Percentiles rank a stretch among this genome's conserved stretches.
These are phyloP conservation scores for Bocquillonia castaneifolia DNA, from an alignment of 441 rosid species.

Conservation along the genomic window DNA sequence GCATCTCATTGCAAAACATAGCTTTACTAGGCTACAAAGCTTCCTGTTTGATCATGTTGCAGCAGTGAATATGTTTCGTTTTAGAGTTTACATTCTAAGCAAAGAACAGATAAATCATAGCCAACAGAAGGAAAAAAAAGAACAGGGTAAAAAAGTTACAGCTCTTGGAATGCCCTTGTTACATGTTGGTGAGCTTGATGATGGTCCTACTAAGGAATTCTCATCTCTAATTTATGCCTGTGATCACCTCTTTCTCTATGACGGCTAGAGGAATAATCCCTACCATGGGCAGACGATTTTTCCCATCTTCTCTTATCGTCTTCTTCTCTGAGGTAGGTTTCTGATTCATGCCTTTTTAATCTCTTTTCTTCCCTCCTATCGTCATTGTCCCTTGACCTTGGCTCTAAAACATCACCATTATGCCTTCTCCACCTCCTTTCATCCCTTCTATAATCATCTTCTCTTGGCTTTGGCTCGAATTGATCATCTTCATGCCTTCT, in stretches of 20 bases:
- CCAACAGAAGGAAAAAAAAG: neutral
- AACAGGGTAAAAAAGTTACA: neutral
- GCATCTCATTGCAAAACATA: too few relatives aligned
- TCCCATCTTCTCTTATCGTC: conserved; percentile 30
- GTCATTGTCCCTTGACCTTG: conserved; percentile 26
- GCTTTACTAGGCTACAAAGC: too few relatives aligned
- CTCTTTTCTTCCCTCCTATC: conserved; percentile 30
- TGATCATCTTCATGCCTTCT: conserved; percentile 24
- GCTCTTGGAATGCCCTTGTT: conserved; percentile 6
- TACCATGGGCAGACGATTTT: conserved; percentile 21
- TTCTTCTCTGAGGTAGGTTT: conserved; percentile 35
- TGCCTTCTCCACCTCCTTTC: conserved; percentile 29
- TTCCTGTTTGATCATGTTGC: conserved; percentile 7
- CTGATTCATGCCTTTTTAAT: conserved; percentile 33
- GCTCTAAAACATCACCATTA: conserved; percentile 23
- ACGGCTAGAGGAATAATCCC: conserved; percentile 34
- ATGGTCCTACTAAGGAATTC: neutral
- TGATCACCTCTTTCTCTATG: conserved; percentile 33
- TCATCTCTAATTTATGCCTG: conserved; percentile 26
- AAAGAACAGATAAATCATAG: neutral
- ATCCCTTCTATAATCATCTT: conserved; percentile 23
- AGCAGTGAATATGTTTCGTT: neutral
- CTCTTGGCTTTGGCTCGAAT: conserved; percentile 21
- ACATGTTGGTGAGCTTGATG: neutral
- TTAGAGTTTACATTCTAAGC: neutral